A percentile compares a stretch with the other conserved stretches of the same genome.
Evolutionary conservation across 306 rosid species (phyloP).

Genomic region (Fragaria iinumae): DNA sequence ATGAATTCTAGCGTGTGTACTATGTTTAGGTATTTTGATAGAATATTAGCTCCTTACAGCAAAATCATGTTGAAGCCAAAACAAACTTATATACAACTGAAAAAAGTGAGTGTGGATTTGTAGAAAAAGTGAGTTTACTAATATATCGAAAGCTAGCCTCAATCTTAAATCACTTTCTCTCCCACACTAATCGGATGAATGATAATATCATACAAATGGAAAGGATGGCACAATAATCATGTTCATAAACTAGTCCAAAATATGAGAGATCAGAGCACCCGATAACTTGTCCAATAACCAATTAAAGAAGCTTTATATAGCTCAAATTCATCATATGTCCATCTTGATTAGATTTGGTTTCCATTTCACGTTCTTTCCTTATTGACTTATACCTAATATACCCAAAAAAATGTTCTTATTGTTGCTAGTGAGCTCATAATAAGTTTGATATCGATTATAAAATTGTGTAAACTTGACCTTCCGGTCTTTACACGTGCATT

Average conservation of each 20-base stretch:
- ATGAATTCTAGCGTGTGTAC: too few relatives aligned
- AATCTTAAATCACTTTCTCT: not conserved
- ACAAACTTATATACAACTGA: not conserved
- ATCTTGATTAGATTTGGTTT: too few relatives aligned
- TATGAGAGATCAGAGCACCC: not conserved
- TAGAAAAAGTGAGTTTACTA: not conserved
- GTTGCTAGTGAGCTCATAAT: not conserved
- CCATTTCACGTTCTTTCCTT: too few relatives aligned
- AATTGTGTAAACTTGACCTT: too few relatives aligned
- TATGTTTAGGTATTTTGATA: not conserved
- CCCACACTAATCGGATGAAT: not conserved
- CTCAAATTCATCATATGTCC: not conserved
- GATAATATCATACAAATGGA: not conserved
- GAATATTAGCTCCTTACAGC: not conserved
- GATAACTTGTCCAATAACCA: too few relatives aligned
- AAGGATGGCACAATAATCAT: too few relatives aligned
- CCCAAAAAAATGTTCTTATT: too few relatives aligned
- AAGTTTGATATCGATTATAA: too few relatives aligned
- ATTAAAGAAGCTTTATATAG: not conserved
- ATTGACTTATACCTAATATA: too few relatives aligned
- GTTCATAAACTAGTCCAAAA: too few relatives aligned
- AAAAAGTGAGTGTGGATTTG: not conserved
- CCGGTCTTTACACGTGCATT: too few relatives aligned
- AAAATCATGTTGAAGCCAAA: not conserved
- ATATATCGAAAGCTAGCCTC: not conserved